Base-by-base conservation (phyloP, 208 protist species). In the Phytomonas sp. region DNA sequence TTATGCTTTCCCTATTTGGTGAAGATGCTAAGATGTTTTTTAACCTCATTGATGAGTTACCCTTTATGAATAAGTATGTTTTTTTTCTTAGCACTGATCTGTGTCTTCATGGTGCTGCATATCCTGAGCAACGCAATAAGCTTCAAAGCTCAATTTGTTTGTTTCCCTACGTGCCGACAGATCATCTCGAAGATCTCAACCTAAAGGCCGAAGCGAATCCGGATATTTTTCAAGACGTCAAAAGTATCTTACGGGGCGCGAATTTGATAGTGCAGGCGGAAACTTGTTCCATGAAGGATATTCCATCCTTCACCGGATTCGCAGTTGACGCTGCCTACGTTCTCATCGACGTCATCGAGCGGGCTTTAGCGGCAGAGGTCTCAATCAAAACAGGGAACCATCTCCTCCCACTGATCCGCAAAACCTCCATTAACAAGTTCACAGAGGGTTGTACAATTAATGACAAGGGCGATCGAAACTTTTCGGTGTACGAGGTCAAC, bases 71-170 rank as follows among this genome's bases (percentile, higher is more conserved):
- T 23, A 75, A 93, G 59, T 93, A 95, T 74, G 75, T 95, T 56
- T 91, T 92, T 63, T 78, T 95, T 56, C 67, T 93, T 16, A 80
- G 82, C 36, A 63, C 66, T 5, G 74, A 84, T n/a, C 74, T 95
- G 59, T 95, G 90, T 75, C 76, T 78, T 36, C 83, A 88, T 68
- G 71, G 78, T 2, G 76, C 52, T 31, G 67, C 73, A 16, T 62
- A 84, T 29, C 76, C 76, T 4, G 29, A 68, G 19, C 70, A 74
- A 29, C 81, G 90, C 12, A 67, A 76, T 30, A 86, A 86, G 68
- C 72, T 90, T 30, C 79, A 80, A 29, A 93, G 88, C 70, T 95
- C 90, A 67, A 81, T 95, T 36, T 95, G 90, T 77, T 33, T 95
- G 23, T 84, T 52, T 69, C 82, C 90, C 3, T 70, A 85, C 65